Base-by-base conservation (phyloP, 768 basidiomycete species). In the Cytidiella melzeri region DNA sequence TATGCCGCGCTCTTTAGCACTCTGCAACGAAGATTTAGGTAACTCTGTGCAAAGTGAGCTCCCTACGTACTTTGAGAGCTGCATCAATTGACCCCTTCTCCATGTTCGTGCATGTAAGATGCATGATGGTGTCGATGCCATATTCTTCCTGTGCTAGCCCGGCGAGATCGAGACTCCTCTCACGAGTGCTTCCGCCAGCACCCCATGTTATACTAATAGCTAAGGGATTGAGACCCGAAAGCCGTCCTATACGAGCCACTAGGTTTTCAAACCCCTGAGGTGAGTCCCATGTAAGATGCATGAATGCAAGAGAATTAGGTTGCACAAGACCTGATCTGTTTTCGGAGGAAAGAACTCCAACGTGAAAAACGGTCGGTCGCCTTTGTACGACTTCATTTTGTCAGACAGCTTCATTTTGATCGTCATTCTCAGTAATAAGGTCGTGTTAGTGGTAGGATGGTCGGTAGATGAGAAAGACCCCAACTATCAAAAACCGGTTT, bases 61-160 rank as follows among this genome's bases (percentile, higher is more conserved):
- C n/a, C n/a, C n/a, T 45, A 63, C 77, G 51, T 58, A 96, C 95
- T 69, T 79, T 77, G 41, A 99, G 68, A n/a, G 86, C 83, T 43
- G 81, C 79, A 61, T 96, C 89, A 4, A 99, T 81, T 64, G 85
- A 82, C 19, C 92, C 90, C 57, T 84, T 73, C 59, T 87, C 80
- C 87, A 98, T 94, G 67, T 97, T 96, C 26, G 96, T 97, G 71
- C 95, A 98, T 5, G 95, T 97, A 56, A 99, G 66, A 70, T 99
- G 96, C 63, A 99, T 73, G 53, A 96, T 79, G 1, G 92, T 93
- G 57, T 96, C 90, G 39, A 94, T 69, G 1, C 78, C 81, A 65
- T 89, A 78, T 48, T 83, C 79, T 15, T 72, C 69, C 64, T 92
- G 89, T 1, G 81, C 80, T 47, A 91, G 67, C 10, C 78, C 79